A percentile compares a stretch with the other conserved stretches of the same genome.
These are phyloP conservation scores for Rhynchospora pubera DNA, from an alignment of 176 grass and related monocot species.

Conservation along the genomic window DNA sequence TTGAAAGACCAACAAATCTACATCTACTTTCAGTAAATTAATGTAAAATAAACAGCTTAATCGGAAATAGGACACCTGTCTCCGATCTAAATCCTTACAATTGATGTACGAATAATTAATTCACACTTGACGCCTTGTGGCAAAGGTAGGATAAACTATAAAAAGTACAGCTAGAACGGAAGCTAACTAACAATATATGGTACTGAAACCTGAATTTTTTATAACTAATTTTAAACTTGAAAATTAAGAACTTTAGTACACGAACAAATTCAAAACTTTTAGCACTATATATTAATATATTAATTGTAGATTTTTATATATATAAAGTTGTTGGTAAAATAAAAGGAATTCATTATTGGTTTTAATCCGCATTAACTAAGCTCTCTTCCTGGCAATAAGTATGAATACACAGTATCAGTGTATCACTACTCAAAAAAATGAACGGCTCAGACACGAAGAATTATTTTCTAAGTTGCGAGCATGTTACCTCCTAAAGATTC, in stretches of 20 bases:
- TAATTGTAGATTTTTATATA: no score
- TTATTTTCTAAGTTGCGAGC: background rate
- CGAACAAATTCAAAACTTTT: no score
- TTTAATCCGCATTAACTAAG: no score
- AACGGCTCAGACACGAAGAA: background rate
- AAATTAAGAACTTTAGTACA: no score
- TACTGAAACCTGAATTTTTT: no score
- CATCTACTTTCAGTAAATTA: background rate
- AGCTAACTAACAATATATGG: no score
- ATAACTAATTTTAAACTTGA: no score
- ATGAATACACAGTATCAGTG: background rate
- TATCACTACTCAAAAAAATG: background rate
- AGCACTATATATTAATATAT: no score
- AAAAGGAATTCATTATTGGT: no score
- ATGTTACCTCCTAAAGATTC: conserved; percentile 23
- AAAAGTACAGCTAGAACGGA: no score
- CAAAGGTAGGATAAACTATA: no score
- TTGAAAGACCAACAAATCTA: background rate
- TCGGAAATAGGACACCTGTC: background rate
- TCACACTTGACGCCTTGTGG: background rate
- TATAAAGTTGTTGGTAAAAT: no score
- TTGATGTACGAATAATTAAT: background rate
- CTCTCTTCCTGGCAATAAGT: background rate
- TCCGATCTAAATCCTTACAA: background rate
- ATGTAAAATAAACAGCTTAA: background rate